A percentile compares a stretch with the other conserved stretches of the same genome.
These are phyloP conservation scores for Globisporangium viniferum DNA, from an alignment of 352 stramenopile species.

Conservation along the genomic window DNA sequence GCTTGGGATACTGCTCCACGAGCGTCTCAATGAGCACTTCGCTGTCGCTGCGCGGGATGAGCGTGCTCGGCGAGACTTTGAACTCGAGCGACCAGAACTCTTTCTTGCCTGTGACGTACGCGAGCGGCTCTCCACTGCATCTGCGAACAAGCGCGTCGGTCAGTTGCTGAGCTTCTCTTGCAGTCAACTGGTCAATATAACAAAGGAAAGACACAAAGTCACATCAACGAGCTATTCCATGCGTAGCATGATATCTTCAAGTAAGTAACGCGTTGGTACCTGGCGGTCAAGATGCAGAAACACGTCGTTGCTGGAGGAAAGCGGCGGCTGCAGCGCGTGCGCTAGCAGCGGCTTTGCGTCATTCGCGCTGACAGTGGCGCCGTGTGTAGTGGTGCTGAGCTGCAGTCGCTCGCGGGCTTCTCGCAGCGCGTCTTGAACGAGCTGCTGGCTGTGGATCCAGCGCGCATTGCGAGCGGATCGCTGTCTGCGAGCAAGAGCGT, in stretches of 20 bases:
- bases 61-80: constrained; percentile 45
- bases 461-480: not conserved
- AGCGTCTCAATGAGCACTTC: constrained; percentile 79
- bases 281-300: constrained; percentile 51
- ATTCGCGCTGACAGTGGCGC: not conserved
- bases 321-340: constrained; percentile 36
- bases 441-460: constrained; percentile 14
- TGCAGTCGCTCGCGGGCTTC: constrained; percentile 14
- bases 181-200: constrained; percentile 25
- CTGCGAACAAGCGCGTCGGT: constrained; percentile 21
- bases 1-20: constrained; percentile 34
- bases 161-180: constrained; percentile 31
- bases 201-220: not conserved
- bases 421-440: constrained; percentile 10
- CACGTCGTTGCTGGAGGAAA: constrained; percentile 46
- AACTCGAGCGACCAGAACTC: constrained; percentile 80
- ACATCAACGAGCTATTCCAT: not conserved
- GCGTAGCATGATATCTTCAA: not conserved
- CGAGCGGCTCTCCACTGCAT: constrained; percentile 52
- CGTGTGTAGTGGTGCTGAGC: constrained; percentile 1
- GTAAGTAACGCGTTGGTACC: constrained; percentile 9
- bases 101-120: constrained; percentile 62
- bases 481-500: not conserved
- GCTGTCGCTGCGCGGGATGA: constrained; percentile 81
- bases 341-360: constrained; percentile 64